phyloP scores from a whole-genome alignment of 768 basidiomycete genomes.

The Gloeostereum incarnatum region DNA sequence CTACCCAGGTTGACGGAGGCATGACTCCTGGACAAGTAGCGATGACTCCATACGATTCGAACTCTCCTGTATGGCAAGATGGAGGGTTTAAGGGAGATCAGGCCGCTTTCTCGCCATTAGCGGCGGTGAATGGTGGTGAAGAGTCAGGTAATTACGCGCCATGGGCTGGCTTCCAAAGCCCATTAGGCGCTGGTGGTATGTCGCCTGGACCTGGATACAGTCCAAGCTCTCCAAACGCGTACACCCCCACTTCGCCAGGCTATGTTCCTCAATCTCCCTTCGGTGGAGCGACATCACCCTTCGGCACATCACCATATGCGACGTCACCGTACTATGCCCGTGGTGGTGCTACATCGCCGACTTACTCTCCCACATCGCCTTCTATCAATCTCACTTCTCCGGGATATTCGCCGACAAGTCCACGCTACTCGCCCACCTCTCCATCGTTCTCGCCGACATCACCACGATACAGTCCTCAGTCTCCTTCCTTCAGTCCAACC shows the following conservation, averaged over 20 bases:
- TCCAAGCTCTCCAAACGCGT: conserved; percentile 84
- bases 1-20: conserved; percentile 72
- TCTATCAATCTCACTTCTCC: conserved; percentile 77
- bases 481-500: conserved; percentile 85
- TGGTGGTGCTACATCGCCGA: conserved; percentile 66
- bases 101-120: conserved; percentile 92
- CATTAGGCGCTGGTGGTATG: conserved; percentile 76
- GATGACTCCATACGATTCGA: conserved; percentile 95
- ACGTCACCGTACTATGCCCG: conserved; percentile 81
- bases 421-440: conserved; percentile 79
- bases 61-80: conserved; percentile 80
- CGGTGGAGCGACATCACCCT: conserved; percentile 74
- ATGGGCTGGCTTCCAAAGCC: conserved; percentile 72
- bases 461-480: conserved; percentile 80
- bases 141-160: conserved; percentile 68
- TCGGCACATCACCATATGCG: conserved; percentile 69
- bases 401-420: conserved; percentile 77
- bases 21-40: conserved; percentile 90
- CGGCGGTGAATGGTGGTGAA: conserved; percentile 72
- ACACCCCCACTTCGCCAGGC: conserved; percentile 80
- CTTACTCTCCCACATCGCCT: conserved; percentile 85
- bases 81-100: conserved; percentile 72
- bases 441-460: conserved; percentile 83
- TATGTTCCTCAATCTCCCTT: conserved; percentile 84
- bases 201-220: conserved; percentile 88